Conservation (phyloP, 352 stramenopile genomes). For the Hyphochytrium catenoides region DNA sequence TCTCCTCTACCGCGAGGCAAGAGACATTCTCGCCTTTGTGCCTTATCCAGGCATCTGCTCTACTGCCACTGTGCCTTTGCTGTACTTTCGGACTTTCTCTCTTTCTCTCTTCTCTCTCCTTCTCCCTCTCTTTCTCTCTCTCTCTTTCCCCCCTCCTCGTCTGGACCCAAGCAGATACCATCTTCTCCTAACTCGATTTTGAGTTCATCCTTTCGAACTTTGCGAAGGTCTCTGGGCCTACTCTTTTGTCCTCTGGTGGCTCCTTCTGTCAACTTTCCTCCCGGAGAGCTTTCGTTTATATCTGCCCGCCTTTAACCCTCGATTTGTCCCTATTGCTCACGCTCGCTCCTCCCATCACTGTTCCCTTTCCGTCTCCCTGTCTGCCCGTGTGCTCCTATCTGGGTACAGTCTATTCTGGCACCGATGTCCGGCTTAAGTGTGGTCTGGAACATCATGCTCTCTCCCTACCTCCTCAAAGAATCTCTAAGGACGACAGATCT, state of each 20-base stretch:
- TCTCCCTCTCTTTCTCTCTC: not conserved
- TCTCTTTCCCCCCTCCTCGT: too few relatives aligned
- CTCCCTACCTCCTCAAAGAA: constrained; percentile 48
- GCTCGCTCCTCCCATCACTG: constrained; percentile 2
- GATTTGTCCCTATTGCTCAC: too few relatives aligned
- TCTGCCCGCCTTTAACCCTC: too few relatives aligned
- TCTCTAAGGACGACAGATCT: constrained; percentile 40
- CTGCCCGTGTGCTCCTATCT: not conserved
- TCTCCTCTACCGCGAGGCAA: too few relatives aligned
- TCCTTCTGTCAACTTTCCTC: too few relatives aligned
- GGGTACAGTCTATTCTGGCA: constrained; percentile 39
- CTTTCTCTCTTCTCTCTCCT: not conserved
- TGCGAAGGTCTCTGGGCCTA: too few relatives aligned
- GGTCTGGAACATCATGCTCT: constrained; percentile 59
- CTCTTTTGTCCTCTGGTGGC: too few relatives aligned
- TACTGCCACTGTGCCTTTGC: not conserved
- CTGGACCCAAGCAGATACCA: too few relatives aligned
- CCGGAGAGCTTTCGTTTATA: too few relatives aligned
- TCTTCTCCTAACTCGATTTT: too few relatives aligned
- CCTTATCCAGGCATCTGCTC: constrained; percentile 1
- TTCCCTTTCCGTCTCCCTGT: not conserved
- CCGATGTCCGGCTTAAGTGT: constrained; percentile 62
- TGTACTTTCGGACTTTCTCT: constrained; percentile 8
- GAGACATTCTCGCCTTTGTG: not conserved
- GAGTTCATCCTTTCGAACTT: too few relatives aligned